These are phyloP conservation scores for Auricularia sp. DNA, from an alignment of 768 basidiomycete genomes.

Conservation along the genomic window DNA sequence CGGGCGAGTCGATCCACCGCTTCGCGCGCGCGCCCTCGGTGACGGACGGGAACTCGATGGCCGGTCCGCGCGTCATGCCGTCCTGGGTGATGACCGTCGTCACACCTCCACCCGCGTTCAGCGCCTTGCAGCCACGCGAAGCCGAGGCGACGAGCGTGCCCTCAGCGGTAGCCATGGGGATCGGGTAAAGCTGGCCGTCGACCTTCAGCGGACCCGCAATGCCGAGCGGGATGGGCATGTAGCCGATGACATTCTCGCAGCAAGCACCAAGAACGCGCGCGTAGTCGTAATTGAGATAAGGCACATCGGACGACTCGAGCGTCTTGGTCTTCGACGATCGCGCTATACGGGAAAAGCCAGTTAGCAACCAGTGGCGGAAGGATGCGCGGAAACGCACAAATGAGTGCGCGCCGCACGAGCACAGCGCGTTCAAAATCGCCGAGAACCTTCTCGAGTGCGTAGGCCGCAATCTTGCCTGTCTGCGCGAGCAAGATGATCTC, in stretches of 20 bases:
- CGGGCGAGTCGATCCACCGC: slow-evolving; percentile 74
- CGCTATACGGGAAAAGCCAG: slow-evolving; percentile 33
- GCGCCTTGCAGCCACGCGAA: slow-evolving; percentile 94
- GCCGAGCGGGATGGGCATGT: slow-evolving; percentile 91
- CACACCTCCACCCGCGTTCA: slow-evolving; percentile 93
- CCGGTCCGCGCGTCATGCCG: slow-evolving; percentile 98
- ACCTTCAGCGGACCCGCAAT: slow-evolving; percentile 91
- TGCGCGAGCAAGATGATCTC: slow-evolving; percentile 83
- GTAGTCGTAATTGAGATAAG: slow-evolving; percentile 84
- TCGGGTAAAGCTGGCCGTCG: slow-evolving; percentile 74
- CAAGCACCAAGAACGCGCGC: slow-evolving; percentile 89
- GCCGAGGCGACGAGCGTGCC: slow-evolving; percentile 97
- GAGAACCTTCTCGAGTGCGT: slow-evolving; percentile 91
- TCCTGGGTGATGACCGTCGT: slow-evolving; percentile 87
- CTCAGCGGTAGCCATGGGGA: slow-evolving; percentile 99
- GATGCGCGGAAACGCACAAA: slow-evolving; percentile 51
- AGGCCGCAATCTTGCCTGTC: slow-evolving; percentile 88
- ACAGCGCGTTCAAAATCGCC: slow-evolving; percentile 85
- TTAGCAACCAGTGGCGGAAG: neutral
- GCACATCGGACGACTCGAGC: slow-evolving; percentile 74
- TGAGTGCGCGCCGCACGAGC: slow-evolving; percentile 70
- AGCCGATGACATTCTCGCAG: slow-evolving; percentile 98
- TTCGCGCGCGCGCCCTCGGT: slow-evolving; percentile 72
- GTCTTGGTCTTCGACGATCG: slow-evolving; percentile 77
- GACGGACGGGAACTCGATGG: slow-evolving; percentile 85